These are phyloP conservation scores for Phytophthora citrophthora DNA, from an alignment of 352 stramenopile species.

Conservation along the genomic window DNA sequence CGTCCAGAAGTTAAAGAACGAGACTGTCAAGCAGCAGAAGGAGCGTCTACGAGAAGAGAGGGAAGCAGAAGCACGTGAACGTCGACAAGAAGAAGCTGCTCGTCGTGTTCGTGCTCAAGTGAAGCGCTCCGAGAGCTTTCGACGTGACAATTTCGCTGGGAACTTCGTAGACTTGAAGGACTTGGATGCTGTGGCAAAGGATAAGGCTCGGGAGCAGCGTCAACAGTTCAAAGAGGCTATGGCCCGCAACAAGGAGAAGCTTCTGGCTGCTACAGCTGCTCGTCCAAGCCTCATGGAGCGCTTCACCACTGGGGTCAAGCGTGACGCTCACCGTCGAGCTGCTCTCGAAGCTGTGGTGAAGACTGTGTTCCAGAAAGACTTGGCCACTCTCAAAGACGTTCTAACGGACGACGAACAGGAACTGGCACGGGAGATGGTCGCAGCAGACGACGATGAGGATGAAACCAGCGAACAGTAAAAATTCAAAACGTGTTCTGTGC, in stretches of 20 bases:
- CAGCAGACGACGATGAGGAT: constrained; percentile 29
- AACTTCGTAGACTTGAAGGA: constrained; percentile 52
- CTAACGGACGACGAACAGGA: constrained; percentile 76
- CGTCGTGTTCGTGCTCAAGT: constrained; percentile 66
- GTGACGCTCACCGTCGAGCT: constrained; percentile 71
- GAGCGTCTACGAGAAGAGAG: constrained; percentile 48
- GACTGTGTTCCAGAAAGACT: constrained; percentile 74
- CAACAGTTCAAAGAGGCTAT: constrained; percentile 69
- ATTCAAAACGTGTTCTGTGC: constrained; percentile 10
- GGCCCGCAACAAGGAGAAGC: constrained; percentile 65
- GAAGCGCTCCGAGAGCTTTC: constrained; percentile 50
- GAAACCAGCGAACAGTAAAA: constrained; percentile 6
- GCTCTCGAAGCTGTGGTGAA: constrained; percentile 74
- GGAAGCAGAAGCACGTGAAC: constrained; percentile 51
- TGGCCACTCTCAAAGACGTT: constrained; percentile 64
- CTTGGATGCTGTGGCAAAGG: constrained; percentile 50
- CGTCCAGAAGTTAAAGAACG: constrained; percentile 51
- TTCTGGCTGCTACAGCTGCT: constrained; percentile 50
- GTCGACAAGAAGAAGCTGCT: constrained; percentile 48
- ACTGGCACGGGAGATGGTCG: constrained; percentile 58
- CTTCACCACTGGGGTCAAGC: constrained; percentile 72
- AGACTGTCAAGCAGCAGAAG: constrained; percentile 44
- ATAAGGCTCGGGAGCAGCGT: constrained; percentile 63
- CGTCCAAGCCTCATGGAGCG: constrained; percentile 79
- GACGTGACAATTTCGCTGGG: constrained; percentile 54